These are phyloP conservation scores for Globisporangium okanoganense DNA, from an alignment of 352 stramenopile species.

Conservation along the genomic window DNA sequence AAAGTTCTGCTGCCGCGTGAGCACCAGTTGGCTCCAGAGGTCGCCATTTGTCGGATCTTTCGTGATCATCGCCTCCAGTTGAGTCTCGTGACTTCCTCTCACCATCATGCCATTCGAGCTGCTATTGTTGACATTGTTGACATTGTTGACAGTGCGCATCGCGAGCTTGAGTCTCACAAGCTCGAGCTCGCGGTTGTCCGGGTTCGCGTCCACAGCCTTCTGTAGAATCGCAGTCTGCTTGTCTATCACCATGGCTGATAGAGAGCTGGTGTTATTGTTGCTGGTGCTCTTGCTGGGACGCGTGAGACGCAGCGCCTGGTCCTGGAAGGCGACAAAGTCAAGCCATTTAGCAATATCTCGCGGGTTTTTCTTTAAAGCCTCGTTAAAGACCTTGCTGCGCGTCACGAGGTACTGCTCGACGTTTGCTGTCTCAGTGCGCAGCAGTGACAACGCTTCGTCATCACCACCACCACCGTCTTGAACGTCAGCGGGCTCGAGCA, in stretches of 20 bases:
- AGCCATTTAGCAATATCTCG: conserved; percentile 52
- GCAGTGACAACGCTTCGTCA: conserved; percentile 1
- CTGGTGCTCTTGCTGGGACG: conserved; percentile 6
- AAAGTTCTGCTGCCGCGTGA: conserved; percentile 57
- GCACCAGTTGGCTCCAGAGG: conserved; percentile 59
- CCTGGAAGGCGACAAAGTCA: conserved; percentile 72
- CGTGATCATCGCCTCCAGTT: conserved; percentile 53
- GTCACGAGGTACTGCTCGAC: conserved; percentile 61
- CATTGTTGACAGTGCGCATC: conserved; percentile 11
- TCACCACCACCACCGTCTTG: not conserved
- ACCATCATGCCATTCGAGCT: conserved; percentile 2
- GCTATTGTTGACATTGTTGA: not conserved
- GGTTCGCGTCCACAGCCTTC: conserved; percentile 51
- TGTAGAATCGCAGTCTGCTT: conserved; percentile 66
- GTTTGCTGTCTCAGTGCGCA: conserved; percentile 64
- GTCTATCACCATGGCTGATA: conserved; percentile 34
- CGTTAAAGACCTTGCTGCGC: conserved; percentile 48
- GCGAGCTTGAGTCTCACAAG: conserved; percentile 50
- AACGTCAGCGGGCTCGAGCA: conserved; percentile 23
- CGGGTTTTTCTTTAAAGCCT: conserved; percentile 32
- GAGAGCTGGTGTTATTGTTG: conserved; percentile 11
- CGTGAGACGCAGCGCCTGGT: conserved; percentile 43
- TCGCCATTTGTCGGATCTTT: conserved; percentile 39
- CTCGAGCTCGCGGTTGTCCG: conserved; percentile 37
- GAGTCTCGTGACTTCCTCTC: conserved; percentile 27